These are phyloP conservation scores for Lippia alba DNA, from an alignment of 305 asterid genomes.

Conservation along the genomic window DNA sequence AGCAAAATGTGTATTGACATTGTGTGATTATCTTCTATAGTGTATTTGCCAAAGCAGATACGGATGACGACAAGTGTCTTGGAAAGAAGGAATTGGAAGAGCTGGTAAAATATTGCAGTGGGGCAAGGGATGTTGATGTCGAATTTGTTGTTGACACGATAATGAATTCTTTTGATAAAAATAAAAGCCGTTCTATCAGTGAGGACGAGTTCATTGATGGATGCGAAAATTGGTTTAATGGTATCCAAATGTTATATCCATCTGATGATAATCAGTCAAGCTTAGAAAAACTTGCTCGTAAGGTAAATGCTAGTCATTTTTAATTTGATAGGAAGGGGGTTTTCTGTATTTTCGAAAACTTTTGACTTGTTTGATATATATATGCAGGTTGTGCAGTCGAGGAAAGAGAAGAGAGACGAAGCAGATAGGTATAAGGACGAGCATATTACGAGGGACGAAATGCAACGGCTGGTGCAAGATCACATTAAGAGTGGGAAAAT, in stretches of 20 bases:
- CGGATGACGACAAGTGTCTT: no score
- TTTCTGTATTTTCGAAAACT: background rate
- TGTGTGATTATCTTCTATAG: no score
- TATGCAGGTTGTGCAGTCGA: no score
- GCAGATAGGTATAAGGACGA: conserved; percentile 46
- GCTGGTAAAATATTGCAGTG: no score
- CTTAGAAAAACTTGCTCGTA: conserved; percentile 38
- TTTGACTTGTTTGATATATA: background rate
- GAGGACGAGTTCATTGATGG: conserved; percentile 57
- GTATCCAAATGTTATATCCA: conserved; percentile 35
- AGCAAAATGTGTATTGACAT: no score
- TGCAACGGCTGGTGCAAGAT: conserved; percentile 47
- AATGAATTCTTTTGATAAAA: no score
- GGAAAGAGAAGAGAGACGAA: conserved; percentile 33
- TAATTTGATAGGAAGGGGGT: background rate
- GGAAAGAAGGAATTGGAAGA: no score
- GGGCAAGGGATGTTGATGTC: no score
- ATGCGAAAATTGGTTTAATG: conserved; percentile 48
- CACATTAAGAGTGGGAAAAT: conserved; percentile 45
- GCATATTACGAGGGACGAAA: conserved; percentile 40
- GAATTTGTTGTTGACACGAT: no score
- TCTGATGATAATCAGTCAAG: conserved; percentile 32
- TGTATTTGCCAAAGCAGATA: no score
- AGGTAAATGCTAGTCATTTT: conserved; percentile 42
- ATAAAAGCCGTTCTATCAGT: no score